Evolutionary conservation across 257 asterid genomes (phyloP).

Genomic region (Solanum tarapatanum): DNA sequence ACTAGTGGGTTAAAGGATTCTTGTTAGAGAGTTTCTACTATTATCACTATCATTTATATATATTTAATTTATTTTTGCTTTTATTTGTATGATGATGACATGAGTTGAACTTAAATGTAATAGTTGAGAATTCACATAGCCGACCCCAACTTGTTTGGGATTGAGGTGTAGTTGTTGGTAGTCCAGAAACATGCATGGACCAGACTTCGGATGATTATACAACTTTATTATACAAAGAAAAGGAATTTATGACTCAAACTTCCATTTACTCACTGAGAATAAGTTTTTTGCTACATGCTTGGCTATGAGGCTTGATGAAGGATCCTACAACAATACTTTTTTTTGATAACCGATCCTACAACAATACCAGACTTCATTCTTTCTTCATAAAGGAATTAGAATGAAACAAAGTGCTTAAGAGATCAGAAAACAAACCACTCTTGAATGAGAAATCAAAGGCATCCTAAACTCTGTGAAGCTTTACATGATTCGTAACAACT

Average conservation of each 20-base stretch:
- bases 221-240: not conserved
- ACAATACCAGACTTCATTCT: not conserved
- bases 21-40: not conserved
- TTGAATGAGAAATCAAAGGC: not conserved
- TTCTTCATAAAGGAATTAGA: not conserved
- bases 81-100: not conserved
- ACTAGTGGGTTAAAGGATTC: not conserved
- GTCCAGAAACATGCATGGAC: not conserved
- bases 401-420: not conserved
- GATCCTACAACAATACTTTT: not conserved
- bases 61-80: not conserved
- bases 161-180: not conserved
- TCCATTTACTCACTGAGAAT: not conserved
- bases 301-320: not conserved
- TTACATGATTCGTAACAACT: not conserved
- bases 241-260: not conserved
- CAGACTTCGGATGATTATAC: not conserved
- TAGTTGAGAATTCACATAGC: not conserved
- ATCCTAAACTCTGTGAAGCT: not conserved
- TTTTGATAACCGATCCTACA: not conserved
- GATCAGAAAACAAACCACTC: not conserved
- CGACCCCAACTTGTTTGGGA: not conserved
- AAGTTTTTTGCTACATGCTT: not conserved
- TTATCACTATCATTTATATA: not conserved
- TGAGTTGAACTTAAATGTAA: not conserved